A percentile compares a stretch with the other conserved stretches of the same genome.
These are phyloP conservation scores for Leccinum barrowsii DNA, from an alignment of 768 basidiomycete species.

Conservation along the genomic window DNA sequence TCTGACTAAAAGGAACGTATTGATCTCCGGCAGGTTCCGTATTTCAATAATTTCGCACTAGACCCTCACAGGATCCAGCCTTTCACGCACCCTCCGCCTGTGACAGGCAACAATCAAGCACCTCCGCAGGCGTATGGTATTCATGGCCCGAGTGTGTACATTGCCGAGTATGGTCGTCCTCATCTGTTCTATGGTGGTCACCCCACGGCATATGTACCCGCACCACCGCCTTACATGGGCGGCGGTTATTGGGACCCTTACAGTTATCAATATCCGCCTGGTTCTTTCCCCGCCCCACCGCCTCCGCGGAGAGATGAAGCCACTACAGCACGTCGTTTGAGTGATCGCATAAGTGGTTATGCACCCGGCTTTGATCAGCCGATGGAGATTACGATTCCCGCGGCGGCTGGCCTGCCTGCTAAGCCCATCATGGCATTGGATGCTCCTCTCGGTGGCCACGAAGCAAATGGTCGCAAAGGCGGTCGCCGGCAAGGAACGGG, in stretches of 20 bases:
- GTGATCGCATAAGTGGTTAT: constrained; percentile 79
- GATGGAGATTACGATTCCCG: constrained; percentile 47
- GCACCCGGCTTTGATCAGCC: constrained; percentile 47
- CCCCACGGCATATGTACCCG: constrained; percentile 32
- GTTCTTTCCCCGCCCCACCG: constrained; percentile 33
- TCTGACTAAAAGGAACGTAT: constrained; percentile 7
- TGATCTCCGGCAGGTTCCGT: constrained; percentile 57
- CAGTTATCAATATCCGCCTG: constrained; percentile 38
- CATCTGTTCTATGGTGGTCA: constrained; percentile 40
- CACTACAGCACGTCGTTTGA: constrained; percentile 60
- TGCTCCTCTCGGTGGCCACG: constrained; percentile 43
- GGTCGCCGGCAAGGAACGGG: constrained; percentile 37
- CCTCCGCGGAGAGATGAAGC: constrained; percentile 55
- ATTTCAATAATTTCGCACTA: constrained; percentile 94
- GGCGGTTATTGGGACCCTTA: constrained; percentile 47
- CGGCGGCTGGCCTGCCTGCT: constrained; percentile 72
- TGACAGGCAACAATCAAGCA: constrained; percentile 64
- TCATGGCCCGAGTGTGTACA: constrained; percentile 54
- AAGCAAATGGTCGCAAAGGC: constrained; percentile 32
- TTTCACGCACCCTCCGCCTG: constrained; percentile 72
- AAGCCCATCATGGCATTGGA: constrained; percentile 64
- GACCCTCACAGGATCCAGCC: constrained; percentile 93
- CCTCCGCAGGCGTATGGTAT: constrained; percentile 87
- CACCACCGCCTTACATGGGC: constrained; percentile 38
- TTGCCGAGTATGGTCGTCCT: constrained; percentile 41